Percentiles rank a stretch among this genome's conserved stretches.
Evolutionary conservation across 78 protist genomes (phyloP).

Genomic region (Dictyostelium brefeldianum): DNA sequence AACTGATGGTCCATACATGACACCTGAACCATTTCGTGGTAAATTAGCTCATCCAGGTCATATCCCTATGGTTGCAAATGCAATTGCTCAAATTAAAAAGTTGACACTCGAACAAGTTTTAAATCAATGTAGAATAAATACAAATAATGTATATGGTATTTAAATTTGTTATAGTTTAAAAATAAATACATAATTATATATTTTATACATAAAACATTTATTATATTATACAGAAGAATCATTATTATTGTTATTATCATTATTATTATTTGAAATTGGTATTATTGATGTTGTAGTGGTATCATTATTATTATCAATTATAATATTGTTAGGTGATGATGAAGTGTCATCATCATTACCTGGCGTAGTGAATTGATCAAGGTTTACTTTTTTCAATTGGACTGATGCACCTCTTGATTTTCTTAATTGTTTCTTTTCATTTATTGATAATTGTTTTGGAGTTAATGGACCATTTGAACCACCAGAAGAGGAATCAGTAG

Average conservation of each 20-base stretch:
- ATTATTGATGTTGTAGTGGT: no score
- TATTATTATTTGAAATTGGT: no score
- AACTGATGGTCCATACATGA: slow-evolving; percentile 94
- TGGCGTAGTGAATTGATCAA: no score
- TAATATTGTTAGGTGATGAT: no score
- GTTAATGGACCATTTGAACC: neutral
- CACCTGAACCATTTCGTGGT: slow-evolving; percentile 89
- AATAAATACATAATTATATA: no score
- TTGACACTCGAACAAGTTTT: slow-evolving; percentile 38
- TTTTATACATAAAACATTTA: no score
- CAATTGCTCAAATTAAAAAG: slow-evolving; percentile 76
- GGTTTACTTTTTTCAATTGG: neutral
- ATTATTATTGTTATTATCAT: no score
- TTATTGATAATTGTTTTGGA: no score
- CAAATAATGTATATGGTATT: slow-evolving; percentile 60
- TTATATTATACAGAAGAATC: no score
- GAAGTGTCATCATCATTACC: no score
- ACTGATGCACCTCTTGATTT: slow-evolving; percentile 9
- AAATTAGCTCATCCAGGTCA: slow-evolving; percentile 88
- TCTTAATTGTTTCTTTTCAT: neutral
- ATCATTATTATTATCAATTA: no score
- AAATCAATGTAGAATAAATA: slow-evolving; percentile 65
- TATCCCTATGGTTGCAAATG: slow-evolving; percentile 85
- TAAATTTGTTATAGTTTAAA: neutral
- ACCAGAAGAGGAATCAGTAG: neutral